Conservation (phyloP, 75 land plant genomes). For the Picea sitchensis region DNA sequence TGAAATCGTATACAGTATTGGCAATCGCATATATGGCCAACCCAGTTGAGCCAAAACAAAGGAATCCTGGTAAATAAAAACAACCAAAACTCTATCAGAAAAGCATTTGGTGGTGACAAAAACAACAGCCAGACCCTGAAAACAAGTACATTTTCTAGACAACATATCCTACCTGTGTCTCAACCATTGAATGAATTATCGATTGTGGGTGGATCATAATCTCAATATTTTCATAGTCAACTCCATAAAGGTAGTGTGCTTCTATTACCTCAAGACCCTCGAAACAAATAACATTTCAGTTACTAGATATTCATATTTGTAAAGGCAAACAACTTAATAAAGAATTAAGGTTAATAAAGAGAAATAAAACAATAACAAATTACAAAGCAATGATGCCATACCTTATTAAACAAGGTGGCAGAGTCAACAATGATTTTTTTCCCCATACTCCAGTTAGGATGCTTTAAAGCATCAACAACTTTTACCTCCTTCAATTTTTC, state of each 20-base stretch:
- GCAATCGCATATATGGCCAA: slow-evolving; percentile 98
- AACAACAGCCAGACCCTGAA: not conserved
- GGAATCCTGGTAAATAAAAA: slow-evolving; percentile 65
- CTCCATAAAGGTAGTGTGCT: slow-evolving; percentile 96
- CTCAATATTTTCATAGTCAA: slow-evolving; percentile 93
- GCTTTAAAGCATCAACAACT: slow-evolving; percentile 93
- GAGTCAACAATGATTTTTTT: slow-evolving; percentile 93
- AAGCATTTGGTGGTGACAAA: not conserved
- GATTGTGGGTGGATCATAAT: slow-evolving; percentile 98
- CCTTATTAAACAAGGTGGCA: slow-evolving; percentile 98
- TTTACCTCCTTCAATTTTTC: slow-evolving; percentile 91
- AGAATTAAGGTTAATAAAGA: not conserved
- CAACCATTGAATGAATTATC: slow-evolving; percentile 96
- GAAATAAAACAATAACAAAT: slow-evolving; percentile 6
- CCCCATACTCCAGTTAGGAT: slow-evolving; percentile 98
- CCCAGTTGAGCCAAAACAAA: slow-evolving; percentile 89
- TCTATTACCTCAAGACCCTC: slow-evolving; percentile 98
- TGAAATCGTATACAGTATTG: slow-evolving; percentile 90
- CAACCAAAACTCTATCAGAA: slow-evolving; percentile 1
- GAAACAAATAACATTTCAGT: not conserved
- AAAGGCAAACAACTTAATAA: not conserved
- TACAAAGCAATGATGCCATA: not conserved
- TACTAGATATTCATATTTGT: not conserved
- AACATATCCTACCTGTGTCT: slow-evolving; percentile 75
- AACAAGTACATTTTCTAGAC: not conserved